Evolutionary conservation across 169 alveolate species (phyloP).

Genomic region (Plasmodium inui): DNA sequence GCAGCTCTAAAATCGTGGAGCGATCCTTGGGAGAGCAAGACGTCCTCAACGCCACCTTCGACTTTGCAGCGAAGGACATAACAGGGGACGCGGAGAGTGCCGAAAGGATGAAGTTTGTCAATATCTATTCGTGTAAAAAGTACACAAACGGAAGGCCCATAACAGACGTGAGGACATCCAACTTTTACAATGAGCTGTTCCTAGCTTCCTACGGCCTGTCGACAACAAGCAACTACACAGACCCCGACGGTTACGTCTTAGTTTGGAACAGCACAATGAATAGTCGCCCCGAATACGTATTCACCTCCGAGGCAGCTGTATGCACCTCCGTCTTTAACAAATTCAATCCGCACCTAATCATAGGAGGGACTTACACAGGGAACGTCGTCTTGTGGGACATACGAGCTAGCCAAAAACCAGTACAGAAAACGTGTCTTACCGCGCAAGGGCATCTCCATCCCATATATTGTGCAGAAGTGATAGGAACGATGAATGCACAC

Average conservation of each 20-base stretch:
- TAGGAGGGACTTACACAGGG: slow-evolving; percentile 94
- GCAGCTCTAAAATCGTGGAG: slow-evolving; percentile 47
- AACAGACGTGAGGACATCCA: slow-evolving; percentile 76
- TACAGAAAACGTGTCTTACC: slow-evolving; percentile 87
- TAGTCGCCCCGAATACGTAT: slow-evolving; percentile 90
- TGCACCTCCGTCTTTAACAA: slow-evolving; percentile 91
- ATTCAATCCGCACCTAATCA: slow-evolving; percentile 88
- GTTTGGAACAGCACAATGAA: slow-evolving; percentile 81
- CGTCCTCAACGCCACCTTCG: slow-evolving; percentile 38
- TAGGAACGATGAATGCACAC: slow-evolving; percentile 93
- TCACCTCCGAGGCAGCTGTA: slow-evolving; percentile 89
- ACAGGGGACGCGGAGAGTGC: slow-evolving; percentile 1
- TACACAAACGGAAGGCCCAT: slow-evolving; percentile 74
- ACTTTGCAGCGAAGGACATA: slow-evolving; percentile 29
- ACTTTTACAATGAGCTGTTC: slow-evolving; percentile 80
- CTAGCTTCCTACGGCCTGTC: slow-evolving; percentile 88
- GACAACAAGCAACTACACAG: slow-evolving; percentile 81
- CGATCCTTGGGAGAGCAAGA: slow-evolving; percentile 71
- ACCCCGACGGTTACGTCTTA: slow-evolving; percentile 89
- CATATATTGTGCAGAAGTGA: slow-evolving; percentile 89
- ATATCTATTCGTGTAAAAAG: slow-evolving; percentile 58
- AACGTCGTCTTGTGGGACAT: slow-evolving; percentile 92
- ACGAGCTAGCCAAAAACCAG: slow-evolving; percentile 91
- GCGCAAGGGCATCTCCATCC: slow-evolving; percentile 90
- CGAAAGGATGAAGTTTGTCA: slow-evolving; percentile 53